Base-by-base conservation (phyloP, 257 asterid species). In the Solanum piurae region DNA sequence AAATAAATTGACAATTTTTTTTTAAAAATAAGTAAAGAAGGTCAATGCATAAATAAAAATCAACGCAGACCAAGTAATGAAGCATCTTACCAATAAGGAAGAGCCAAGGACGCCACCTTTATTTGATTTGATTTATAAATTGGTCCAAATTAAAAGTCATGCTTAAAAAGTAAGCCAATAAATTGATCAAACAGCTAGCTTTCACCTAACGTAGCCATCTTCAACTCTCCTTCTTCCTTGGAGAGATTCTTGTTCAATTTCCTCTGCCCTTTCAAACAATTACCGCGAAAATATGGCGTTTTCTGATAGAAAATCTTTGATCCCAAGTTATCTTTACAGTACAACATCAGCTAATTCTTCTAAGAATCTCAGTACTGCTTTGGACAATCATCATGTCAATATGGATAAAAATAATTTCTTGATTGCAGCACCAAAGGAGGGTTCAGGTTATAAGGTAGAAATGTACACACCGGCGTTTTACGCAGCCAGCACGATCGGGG, bases 401-500 rank as follows among this genome's bases (percentile, higher is more conserved):
- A 76, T 76, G 36, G 60, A 76, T 40, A 12, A 60, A 29, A 60
- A 60, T 5, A 60, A 60, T 66, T 84, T 92, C 74, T 52, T 92
- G 92, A 90, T 94, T 73, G 93, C 91, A 74, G 89, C 98, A 73
- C 96, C 98, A 5, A 89, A 87, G 58, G 98, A 94, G 88, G 62
- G 83, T 12, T 69, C 83, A 76, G 36, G 36, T 25, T 76, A 76
- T 29, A 77, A 80, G 62, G 92, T 93, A 77, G 90, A 88, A 90
- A 89, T 94, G 94, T 92, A 73, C 87, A 91, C 98, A 76, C 92
- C 92, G 79, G 92, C 92, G 52, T 94, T 86, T 46, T 94, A 92
- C 16, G 93, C 83, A 6, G 96, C 95, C 55, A 92, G 94, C 83
- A 77, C 95, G 13, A 80, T 87, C 21, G 98, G 92, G 11, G 98